Conservation (phyloP, 441 rosid genomes). For the Brassica balearica region DNA sequence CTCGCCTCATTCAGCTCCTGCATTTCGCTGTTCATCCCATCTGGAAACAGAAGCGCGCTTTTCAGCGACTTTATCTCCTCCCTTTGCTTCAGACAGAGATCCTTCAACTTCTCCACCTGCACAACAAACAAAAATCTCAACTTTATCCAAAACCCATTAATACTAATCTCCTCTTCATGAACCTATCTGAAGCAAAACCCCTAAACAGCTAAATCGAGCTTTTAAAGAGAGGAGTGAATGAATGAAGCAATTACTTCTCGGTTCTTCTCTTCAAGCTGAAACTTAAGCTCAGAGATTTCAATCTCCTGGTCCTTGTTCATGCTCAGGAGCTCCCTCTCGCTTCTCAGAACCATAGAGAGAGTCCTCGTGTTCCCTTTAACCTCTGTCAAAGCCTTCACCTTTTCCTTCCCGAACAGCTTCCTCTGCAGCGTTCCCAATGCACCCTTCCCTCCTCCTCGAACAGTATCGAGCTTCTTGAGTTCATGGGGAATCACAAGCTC, state of each 20-base stretch:
- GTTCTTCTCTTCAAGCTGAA: slow-evolving; percentile 66
- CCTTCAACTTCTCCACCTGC: slow-evolving; percentile 35
- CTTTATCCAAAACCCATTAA: slow-evolving; percentile 10
- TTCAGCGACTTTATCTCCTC: slow-evolving; percentile 85
- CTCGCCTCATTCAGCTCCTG: slow-evolving; percentile 87
- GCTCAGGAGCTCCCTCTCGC: slow-evolving; percentile 90
- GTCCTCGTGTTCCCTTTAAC: slow-evolving; percentile 85
- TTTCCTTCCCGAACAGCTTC: slow-evolving; percentile 79
- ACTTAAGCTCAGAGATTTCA: slow-evolving; percentile 64
- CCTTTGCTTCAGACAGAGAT: slow-evolving; percentile 85
- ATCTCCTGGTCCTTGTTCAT: slow-evolving; percentile 73
- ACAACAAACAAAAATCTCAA: background rate
- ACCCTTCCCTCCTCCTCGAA: slow-evolving; percentile 45
- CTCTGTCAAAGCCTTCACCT: slow-evolving; percentile 69
- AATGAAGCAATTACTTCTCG: slow-evolving; percentile 54
- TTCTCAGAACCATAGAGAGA: slow-evolving; percentile 85
- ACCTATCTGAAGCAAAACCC: background rate
- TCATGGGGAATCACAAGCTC: slow-evolving; percentile 72
- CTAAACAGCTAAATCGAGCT: background rate
- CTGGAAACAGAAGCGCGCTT: slow-evolving; percentile 79
- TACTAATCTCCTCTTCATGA: background rate
- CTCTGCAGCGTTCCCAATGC: slow-evolving; percentile 59
- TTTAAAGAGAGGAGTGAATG: background rate
- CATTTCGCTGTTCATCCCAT: slow-evolving; percentile 58
- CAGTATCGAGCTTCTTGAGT: slow-evolving; percentile 64